A percentile compares a stretch with the other conserved stretches of the same genome.
These are phyloP conservation scores for Cladosporium sp. DNA, from an alignment of 2,329 filamentous ascomycete genomes.

Conservation along the genomic window DNA sequence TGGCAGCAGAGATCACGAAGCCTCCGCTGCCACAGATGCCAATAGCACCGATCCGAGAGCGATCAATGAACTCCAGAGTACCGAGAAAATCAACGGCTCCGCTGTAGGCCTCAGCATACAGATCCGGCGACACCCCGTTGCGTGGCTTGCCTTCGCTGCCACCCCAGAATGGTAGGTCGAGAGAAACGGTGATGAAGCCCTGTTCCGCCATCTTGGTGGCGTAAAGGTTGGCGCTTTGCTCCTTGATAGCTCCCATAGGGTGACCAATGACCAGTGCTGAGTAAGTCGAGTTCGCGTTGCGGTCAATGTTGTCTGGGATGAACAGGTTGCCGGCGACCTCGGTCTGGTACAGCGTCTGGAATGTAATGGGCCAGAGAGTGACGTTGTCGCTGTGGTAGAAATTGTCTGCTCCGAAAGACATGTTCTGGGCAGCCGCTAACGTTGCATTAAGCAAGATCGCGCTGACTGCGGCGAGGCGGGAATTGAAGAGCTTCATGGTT, in stretches of 20 bases:
- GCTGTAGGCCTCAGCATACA: slow-evolving; percentile 9
- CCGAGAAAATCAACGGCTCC: slow-evolving; percentile 12
- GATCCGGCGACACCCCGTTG: slow-evolving; percentile 6
- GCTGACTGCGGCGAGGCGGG: neutral
- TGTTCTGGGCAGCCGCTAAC: slow-evolving; percentile 1
- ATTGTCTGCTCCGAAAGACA: slow-evolving; percentile 9
- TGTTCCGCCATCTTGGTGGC: slow-evolving; percentile 13
- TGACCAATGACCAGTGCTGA: slow-evolving; percentile 11
- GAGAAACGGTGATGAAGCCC: slow-evolving; percentile 11
- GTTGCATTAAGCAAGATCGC: neutral
- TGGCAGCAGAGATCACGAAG: slow-evolving; percentile 10
- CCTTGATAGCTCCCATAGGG: slow-evolving; percentile 12
- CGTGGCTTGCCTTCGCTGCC: slow-evolving; percentile 8
- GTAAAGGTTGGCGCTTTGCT: slow-evolving; percentile 12
- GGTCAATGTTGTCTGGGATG: slow-evolving; percentile 6
- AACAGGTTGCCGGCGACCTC: slow-evolving; percentile 8
- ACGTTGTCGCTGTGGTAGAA: slow-evolving; percentile 12
- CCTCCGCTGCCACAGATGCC: slow-evolving; percentile 12
- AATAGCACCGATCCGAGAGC: slow-evolving; percentile 10
- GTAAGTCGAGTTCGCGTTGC: neutral
- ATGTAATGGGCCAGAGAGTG: slow-evolving; percentile 8
- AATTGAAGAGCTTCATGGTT: neutral
- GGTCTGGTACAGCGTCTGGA: slow-evolving; percentile 7
- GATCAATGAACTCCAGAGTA: neutral
- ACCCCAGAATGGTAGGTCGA: slow-evolving; percentile 11